A percentile compares a stretch with the other conserved stretches of the same genome.
Conservation (phyloP, 176 grass and related monocot species). For the Lolium perenne region DNA sequence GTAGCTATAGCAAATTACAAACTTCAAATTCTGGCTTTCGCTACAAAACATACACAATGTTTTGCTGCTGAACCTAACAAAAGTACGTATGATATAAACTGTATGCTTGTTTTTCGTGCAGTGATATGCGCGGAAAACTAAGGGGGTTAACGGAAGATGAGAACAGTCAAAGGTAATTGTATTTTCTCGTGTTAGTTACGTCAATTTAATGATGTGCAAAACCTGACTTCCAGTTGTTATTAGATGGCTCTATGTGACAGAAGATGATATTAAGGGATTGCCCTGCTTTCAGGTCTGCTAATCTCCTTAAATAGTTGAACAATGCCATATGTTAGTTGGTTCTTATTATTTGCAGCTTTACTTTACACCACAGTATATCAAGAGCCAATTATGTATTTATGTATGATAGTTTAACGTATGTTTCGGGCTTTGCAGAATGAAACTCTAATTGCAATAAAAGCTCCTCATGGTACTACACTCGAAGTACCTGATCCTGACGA, state of each 20-base stretch:
- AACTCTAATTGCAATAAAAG: constrained; percentile 98
- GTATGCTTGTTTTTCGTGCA: constrained; percentile 45
- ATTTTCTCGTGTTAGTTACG: constrained; percentile 37
- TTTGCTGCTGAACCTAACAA: constrained; percentile 19
- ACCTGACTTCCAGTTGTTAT: constrained; percentile 34
- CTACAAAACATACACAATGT: constrained; percentile 8
- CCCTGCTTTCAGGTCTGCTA: constrained; percentile 88
- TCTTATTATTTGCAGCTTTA: constrained; percentile 16
- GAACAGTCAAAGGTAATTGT: constrained; percentile 80
- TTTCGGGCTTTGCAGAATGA: constrained; percentile 71
- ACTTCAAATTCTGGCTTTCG: constrained; percentile 8
- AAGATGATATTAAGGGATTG: constrained; percentile 96
- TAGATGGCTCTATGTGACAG: constrained; percentile 98
- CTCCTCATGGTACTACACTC: constrained; percentile 94
- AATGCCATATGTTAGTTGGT: constrained; percentile 17
- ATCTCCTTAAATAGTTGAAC: constrained; percentile 35
- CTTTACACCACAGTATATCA: constrained; percentile 1
- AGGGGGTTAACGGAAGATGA: constrained; percentile 91
- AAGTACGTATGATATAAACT: constrained; percentile 39
- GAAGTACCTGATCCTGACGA: constrained; percentile 99
- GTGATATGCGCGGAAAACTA: constrained; percentile 90
- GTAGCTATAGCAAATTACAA: constrained; percentile 35
- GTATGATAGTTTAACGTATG: constrained; percentile 6
- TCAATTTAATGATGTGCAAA: constrained; percentile 1
- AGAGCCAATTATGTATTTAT: background rate